Percentiles rank a stretch among this genome's conserved stretches.
Evolutionary conservation across 208 protist genomes (phyloP).

Genomic region (Balamuthia mandrillaris): DNA sequence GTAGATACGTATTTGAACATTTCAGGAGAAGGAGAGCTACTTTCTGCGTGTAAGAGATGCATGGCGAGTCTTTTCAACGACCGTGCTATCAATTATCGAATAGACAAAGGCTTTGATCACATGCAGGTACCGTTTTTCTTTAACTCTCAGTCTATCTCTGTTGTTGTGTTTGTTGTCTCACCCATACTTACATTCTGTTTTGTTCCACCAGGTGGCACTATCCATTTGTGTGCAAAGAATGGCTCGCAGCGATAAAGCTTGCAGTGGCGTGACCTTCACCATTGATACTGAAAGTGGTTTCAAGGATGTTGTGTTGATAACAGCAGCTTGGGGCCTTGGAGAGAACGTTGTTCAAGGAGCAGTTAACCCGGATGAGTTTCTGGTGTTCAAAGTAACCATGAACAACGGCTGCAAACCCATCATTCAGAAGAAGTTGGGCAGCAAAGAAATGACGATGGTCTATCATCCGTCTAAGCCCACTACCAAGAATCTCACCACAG

Average conservation of each 20-base stretch:
- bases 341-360: conserved; percentile 53
- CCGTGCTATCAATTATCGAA: conserved; percentile 51
- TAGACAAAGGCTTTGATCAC: conserved; percentile 49
- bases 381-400: conserved; percentile 52
- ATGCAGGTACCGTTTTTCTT: too few species aligned
- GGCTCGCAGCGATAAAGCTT: conserved; percentile 40
- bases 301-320: conserved; percentile 46
- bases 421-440: conserved; percentile 28
- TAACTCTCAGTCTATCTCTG: too few species aligned
- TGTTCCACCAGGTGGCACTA: conserved; percentile 32
- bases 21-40: conserved; percentile 35
- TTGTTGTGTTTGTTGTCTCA: too few species aligned
- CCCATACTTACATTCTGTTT: too few species aligned
- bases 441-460: conserved; percentile 34
- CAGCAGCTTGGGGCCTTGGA: conserved; percentile 48
- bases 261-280: conserved; percentile 54
- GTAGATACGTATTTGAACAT: conserved; percentile 55
- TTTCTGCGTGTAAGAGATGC: conserved; percentile 38
- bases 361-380: conserved; percentile 52
- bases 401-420: conserved; percentile 30
- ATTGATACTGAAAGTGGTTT: conserved; percentile 58
- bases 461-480: conserved; percentile 32
- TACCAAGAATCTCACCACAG: conserved; percentile 19
- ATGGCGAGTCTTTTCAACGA: conserved; percentile 57
- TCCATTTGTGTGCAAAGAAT: conserved; percentile 52